A percentile compares a stretch with the other conserved stretches of the same genome.
Evolutionary conservation across 176 grass and related monocot genomes (phyloP).

Genomic region (Avena atlantica): DNA sequence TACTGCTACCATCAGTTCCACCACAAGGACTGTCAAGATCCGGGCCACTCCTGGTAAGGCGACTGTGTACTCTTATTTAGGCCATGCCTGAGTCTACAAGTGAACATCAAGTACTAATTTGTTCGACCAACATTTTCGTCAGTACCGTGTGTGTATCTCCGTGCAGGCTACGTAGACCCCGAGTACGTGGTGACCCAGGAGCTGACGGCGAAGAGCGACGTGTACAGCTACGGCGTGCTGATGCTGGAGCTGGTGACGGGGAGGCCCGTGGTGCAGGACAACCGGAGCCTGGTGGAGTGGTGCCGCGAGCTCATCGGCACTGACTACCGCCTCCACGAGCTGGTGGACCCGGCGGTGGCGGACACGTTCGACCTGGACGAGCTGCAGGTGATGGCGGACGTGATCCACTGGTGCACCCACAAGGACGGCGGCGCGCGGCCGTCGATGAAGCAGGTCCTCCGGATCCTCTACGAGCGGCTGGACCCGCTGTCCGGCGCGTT

Average conservation of each 20-base stretch:
- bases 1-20: slow-evolving; percentile 30
- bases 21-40: slow-evolving; percentile 50
- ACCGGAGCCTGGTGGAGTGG: slow-evolving; percentile 67
- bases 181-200: slow-evolving; percentile 66
- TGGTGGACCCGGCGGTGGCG: slow-evolving; percentile 73
- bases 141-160: background rate
- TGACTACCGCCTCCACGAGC: slow-evolving; percentile 68
- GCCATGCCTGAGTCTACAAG: background rate
- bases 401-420: slow-evolving; percentile 87
- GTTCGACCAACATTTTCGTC: background rate
- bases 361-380: slow-evolving; percentile 81
- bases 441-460: slow-evolving; percentile 88
- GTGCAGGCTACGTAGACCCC: slow-evolving; percentile 76
- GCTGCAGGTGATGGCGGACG: slow-evolving; percentile 75
- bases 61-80: background rate
- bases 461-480: slow-evolving; percentile 83
- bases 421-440: slow-evolving; percentile 66
- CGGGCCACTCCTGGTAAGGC: slow-evolving; percentile 66
- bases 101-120: slow-evolving; percentile 18
- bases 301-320: slow-evolving; percentile 68
- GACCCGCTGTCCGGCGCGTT: slow-evolving; percentile 70
- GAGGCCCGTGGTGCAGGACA: slow-evolving; percentile 58
- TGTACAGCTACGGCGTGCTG: slow-evolving; percentile 88
- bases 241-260: slow-evolving; percentile 87
- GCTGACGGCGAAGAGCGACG: slow-evolving; percentile 78